These are phyloP conservation scores for Lactifluus piperatus DNA, from an alignment of 768 basidiomycete genomes.

Conservation along the genomic window DNA sequence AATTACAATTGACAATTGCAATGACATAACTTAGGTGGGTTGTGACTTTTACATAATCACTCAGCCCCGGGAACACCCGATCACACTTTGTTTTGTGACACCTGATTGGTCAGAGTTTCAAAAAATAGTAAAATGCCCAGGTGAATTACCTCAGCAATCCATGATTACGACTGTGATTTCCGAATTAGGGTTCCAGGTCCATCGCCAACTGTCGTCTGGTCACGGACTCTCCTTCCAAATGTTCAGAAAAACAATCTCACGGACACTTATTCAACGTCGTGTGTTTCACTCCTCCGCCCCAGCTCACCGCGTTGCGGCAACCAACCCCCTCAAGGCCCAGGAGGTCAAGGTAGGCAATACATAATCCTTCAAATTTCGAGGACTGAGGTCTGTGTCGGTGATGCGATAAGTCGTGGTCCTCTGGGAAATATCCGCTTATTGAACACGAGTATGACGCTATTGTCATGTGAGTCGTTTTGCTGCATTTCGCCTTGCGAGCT, in stretches of 20 bases:
- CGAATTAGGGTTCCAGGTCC: no score
- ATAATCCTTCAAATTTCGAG: neutral
- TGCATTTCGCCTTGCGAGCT: neutral
- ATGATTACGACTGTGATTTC: no score
- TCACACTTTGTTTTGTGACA: no score
- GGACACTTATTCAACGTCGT: constrained; percentile 39
- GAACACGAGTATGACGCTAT: constrained; percentile 99
- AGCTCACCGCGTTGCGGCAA: constrained; percentile 52
- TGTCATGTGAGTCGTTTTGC: constrained; percentile 67
- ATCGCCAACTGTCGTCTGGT: no score
- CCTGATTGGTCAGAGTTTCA: no score
- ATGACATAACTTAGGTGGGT: no score
- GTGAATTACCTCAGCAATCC: no score
- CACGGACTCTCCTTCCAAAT: constrained; percentile 32
- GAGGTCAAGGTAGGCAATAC: constrained; percentile 57
- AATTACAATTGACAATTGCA: no score
- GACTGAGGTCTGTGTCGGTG: constrained; percentile 3
- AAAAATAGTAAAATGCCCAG: no score
- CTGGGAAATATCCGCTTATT: constrained; percentile 90
- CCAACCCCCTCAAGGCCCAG: constrained; percentile 71
- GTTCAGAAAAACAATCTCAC: constrained; percentile 57
- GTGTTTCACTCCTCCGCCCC: constrained; percentile 60
- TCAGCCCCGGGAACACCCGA: no score
- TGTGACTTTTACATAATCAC: no score
- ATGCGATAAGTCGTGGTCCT: constrained; percentile 55